Conservation (phyloP, 257 asterid genomes). For the Solanum rostratum region DNA sequence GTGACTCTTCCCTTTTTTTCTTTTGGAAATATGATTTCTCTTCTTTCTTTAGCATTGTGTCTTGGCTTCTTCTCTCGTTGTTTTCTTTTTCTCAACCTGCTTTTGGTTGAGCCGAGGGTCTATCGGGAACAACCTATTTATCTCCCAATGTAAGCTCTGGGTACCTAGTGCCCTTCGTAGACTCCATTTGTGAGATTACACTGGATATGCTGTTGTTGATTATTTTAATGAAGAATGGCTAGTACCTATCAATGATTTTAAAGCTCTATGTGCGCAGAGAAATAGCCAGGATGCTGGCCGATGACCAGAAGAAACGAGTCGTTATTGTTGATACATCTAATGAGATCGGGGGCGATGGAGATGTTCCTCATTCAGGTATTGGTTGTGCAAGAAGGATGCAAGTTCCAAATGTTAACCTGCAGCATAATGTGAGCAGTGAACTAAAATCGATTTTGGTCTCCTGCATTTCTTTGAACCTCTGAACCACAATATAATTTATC, state of each 20-base stretch:
- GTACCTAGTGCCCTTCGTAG: background rate
- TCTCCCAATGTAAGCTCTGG: background rate
- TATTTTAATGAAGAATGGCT: background rate
- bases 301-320: slow-evolving; percentile 82
- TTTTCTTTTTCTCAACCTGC: background rate
- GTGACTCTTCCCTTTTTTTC: background rate
- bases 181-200: background rate
- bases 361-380: slow-evolving; percentile 92
- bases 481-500: background rate
- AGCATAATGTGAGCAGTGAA: slow-evolving; percentile 64
- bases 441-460: background rate
- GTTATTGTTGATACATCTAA: slow-evolving; percentile 95
- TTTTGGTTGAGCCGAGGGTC: background rate
- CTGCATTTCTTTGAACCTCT: background rate
- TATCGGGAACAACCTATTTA: no score
- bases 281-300: slow-evolving; percentile 90
- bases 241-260: background rate
- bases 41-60: background rate
- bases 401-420: slow-evolving; percentile 91
- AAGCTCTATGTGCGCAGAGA: slow-evolving; percentile 40
- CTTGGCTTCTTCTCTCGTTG: background rate
- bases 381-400: slow-evolving; percentile 99
- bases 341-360: slow-evolving; percentile 98
- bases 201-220: background rate
- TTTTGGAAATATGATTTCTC: no score